phyloP scores from a whole-genome alignment of 768 basidiomycete species.

The Erythrobasidium yunnanense region DNA sequence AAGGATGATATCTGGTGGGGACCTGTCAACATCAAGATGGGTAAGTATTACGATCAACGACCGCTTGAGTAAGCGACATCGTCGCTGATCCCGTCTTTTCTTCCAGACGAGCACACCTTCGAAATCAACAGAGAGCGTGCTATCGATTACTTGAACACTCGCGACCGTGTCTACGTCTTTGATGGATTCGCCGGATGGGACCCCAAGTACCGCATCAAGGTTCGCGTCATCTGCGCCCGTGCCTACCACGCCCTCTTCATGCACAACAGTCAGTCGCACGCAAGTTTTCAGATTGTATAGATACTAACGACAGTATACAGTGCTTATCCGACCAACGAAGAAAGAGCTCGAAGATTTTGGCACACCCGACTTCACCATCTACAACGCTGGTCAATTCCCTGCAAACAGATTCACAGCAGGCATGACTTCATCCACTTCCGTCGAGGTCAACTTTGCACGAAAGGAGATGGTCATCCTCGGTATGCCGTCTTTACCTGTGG shows the following conservation, averaged over 20 bases:
- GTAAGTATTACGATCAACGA: slow-evolving; percentile 76
- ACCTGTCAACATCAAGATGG: slow-evolving; percentile 88
- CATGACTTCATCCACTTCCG: slow-evolving; percentile 97
- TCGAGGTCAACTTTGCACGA: slow-evolving; percentile 99
- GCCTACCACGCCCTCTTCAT: slow-evolving; percentile 87
- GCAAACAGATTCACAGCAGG: slow-evolving; percentile 99
- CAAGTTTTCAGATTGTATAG: slow-evolving; percentile 8
- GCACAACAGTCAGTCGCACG: slow-evolving; percentile 36
- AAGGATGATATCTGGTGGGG: slow-evolving; percentile 99
- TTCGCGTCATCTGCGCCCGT: slow-evolving; percentile 94
- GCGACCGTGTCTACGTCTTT: slow-evolving; percentile 87
- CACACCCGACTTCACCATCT: slow-evolving; percentile 96
- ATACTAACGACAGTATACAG: slow-evolving; percentile 41
- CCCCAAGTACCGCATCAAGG: slow-evolving; percentile 98
- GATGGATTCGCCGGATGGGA: slow-evolving; percentile 97
- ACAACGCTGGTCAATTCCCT: slow-evolving; percentile 99
- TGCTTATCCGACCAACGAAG: slow-evolving; percentile 95
- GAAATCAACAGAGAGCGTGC: slow-evolving; percentile 86
- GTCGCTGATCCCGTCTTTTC: too few relatives aligned
- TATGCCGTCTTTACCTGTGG: too few relatives aligned
- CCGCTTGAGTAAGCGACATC: too few relatives aligned
- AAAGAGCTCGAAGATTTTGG: slow-evolving; percentile 89
- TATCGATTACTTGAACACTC: slow-evolving; percentile 92
- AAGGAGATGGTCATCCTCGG: slow-evolving; percentile 99
- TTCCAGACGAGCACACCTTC: slow-evolving; percentile 64